These are phyloP conservation scores for Zygosaccharomyces sapae DNA, from an alignment of 1,139 yeast species.

Conservation along the genomic window DNA sequence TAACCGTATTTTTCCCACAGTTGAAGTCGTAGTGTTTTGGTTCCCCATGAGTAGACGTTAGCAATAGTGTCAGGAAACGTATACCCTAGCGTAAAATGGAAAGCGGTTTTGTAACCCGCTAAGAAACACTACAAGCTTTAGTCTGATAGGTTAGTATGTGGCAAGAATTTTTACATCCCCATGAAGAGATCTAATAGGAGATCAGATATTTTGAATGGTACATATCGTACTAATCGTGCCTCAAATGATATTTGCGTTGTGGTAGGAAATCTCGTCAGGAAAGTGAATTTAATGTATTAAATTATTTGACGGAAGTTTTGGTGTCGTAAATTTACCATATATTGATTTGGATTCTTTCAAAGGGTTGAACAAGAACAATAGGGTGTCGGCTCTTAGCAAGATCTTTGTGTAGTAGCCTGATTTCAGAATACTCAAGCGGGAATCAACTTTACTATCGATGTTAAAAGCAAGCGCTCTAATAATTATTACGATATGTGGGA, in stretches of 20 bases:
- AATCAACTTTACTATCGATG: conserved; percentile 59
- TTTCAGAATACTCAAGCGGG: conserved; percentile 53
- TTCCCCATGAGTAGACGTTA: conserved; percentile 49
- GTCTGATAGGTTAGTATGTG: conserved; percentile 37
- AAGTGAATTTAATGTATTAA: conserved; percentile 43
- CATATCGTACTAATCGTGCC: conserved; percentile 66
- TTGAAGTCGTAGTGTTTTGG: conserved; percentile 42
- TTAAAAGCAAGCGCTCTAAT: conserved; percentile 57
- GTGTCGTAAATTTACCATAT: conserved; percentile 50
- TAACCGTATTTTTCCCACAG: conserved; percentile 70
- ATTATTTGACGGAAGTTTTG: conserved; percentile 45
- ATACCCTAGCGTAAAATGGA: too few relatives aligned
- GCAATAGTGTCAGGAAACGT: conserved; percentile 48
- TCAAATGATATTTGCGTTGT: conserved; percentile 54
- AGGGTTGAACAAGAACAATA: conserved; percentile 42
- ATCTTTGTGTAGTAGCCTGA: conserved; percentile 57
- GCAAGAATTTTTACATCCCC: conserved; percentile 40
- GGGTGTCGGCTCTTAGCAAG: conserved; percentile 57
- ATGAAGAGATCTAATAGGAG: too few relatives aligned
- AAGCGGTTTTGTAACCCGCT: conserved; percentile 44
- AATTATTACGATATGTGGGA: conserved; percentile 55
- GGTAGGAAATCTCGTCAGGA: conserved; percentile 45
- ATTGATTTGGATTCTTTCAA: conserved; percentile 51
- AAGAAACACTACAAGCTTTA: conserved; percentile 48
- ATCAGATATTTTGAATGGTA: too few relatives aligned